Evolutionary conservation across 345 rosid species (phyloP).

Genomic region (Orychophragmus violaceus): DNA sequence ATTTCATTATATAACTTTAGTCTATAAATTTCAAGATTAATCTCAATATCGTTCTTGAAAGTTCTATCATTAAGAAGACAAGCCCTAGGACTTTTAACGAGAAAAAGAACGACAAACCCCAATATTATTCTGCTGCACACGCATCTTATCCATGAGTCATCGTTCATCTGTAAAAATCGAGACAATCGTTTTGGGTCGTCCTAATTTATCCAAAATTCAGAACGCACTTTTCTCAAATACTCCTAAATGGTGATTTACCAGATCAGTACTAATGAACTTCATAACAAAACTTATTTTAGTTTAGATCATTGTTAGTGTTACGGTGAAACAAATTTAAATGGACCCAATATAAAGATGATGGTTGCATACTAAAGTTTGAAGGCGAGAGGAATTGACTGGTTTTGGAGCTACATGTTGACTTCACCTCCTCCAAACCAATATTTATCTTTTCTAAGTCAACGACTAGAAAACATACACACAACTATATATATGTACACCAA

Average conservation of each 20-base stretch:
- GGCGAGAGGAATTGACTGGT: background rate
- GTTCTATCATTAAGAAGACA: background rate
- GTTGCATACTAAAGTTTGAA: background rate
- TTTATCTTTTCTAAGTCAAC: background rate
- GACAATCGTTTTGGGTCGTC: background rate
- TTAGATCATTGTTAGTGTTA: background rate
- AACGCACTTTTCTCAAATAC: background rate
- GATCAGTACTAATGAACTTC: background rate
- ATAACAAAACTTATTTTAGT: background rate
- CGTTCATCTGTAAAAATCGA: background rate
- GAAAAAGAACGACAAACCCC: background rate
- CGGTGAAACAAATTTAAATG: background rate
- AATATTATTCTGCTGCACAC: background rate
- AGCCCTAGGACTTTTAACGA: background rate
- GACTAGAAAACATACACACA: background rate
- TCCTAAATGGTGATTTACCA: too few species aligned
- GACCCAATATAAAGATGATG: conserved; percentile 10
- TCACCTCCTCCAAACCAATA: background rate
- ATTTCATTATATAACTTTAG: background rate
- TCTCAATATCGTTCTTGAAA: conserved; percentile 2
- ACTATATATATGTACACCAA: background rate
- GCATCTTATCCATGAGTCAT: background rate
- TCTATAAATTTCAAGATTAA: background rate
- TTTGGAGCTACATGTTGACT: conserved; percentile 18
- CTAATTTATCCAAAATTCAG: background rate